Base-by-base conservation (phyloP, 2,329 filamentous ascomycete genomes). In the Aphanocladium album region DNA sequence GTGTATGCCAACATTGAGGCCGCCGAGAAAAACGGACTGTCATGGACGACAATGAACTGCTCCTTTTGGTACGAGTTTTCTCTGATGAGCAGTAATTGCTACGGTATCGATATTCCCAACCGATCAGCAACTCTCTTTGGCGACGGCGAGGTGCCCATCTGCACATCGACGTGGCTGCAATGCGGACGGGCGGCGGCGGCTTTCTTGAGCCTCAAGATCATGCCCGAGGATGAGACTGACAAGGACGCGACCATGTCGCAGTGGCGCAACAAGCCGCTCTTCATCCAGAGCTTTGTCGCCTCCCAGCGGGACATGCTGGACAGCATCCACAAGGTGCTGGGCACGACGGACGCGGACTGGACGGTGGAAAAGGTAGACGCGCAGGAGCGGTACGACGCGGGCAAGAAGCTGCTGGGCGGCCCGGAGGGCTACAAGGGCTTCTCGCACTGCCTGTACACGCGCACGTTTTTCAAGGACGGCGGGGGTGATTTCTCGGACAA, bases 261-360 rank as follows among this genome's bases (percentile, higher is more conserved):
- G 63, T 76, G 66, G 64, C 72, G 21, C 2, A 83, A 86, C 69
- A 76, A 78, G 54, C 64, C 67, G 0, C 67, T 87, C 1, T 83
- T 79, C 65, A 65, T 87, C 12, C 77, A 75, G 8, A 86, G 82
- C 62, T 89, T 88, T 73, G 69, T 74, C 12, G 65, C 86, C 62
- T 83, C 72, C 62, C 88, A 90, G 70, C 77, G 78, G 12, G 86
- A 90, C 11, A 89, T 90, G 76, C 78, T 90, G 58, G 80, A 81
- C 43, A 80, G 79, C n/a, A 71, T 87, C 14, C 78, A 86, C 66
- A 80, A 81, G 0, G 85, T 86, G 4, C 81, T 82, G 0, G 80
- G 80, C 0, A 84, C 81, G 0, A 80, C 73, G 1, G 82, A 86
- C 43, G 72, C 70, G 0, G 86, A 89, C 66, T 90, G 87, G 87